Conservation (phyloP, 352 stramenopile genomes). For the Aphanomyces invadans region DNA sequence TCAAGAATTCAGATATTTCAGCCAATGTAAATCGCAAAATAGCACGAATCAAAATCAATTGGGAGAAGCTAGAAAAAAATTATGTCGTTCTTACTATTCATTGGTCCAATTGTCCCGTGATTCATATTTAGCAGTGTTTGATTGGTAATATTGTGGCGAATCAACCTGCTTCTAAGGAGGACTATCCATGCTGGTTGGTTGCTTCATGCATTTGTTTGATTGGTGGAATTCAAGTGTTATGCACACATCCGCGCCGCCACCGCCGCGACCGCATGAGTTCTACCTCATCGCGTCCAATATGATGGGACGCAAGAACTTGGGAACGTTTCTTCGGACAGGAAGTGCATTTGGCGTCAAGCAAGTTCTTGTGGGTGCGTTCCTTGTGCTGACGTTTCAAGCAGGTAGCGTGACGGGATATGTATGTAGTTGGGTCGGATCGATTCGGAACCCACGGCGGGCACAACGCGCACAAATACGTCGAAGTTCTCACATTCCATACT, state of each 20-base stretch:
- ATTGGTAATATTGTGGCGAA: not conserved
- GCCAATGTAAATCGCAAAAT: not conserved
- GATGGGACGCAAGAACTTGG: conserved; percentile 63
- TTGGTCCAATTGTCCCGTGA: not conserved
- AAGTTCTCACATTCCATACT: conserved; percentile 63
- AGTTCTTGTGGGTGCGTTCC: conserved; percentile 51
- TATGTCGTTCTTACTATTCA: not conserved
- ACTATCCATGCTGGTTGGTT: not conserved
- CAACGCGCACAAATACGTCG: conserved; percentile 72
- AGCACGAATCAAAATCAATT: not conserved
- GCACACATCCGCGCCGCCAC: not conserved
- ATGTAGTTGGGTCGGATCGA: conserved; percentile 59
- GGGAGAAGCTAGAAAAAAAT: not conserved
- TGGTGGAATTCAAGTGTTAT: not conserved
- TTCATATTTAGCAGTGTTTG: not conserved
- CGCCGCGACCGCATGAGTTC: not conserved
- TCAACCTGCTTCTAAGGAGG: not conserved
- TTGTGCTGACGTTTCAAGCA: not conserved
- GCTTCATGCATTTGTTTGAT: not conserved
- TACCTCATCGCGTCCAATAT: conserved; percentile 72
- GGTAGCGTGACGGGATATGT: conserved; percentile 12
- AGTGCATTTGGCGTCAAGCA: conserved; percentile 64
- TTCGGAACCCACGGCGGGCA: conserved; percentile 72
- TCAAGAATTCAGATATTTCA: not conserved
- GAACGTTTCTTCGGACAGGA: conserved; percentile 66